Evolutionary conservation across 208 protist species (phyloP).

Genomic region (Trypanosoma avium): DNA sequence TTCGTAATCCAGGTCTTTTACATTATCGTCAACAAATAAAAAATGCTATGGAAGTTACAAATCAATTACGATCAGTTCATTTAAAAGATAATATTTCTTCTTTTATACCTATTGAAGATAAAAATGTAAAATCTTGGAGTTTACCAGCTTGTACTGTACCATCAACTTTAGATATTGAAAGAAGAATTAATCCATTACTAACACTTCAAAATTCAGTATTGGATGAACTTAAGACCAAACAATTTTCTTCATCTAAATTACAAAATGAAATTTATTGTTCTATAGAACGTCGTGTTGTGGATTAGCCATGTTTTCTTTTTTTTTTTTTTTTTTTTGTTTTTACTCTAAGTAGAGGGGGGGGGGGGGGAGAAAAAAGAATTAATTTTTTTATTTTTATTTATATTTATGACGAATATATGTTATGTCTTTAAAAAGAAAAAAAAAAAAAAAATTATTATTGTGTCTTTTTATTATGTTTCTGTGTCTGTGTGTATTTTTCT

Average conservation of each 20-base stretch:
- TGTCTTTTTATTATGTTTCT: too few relatives aligned
- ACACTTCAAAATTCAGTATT: conserved; percentile 50
- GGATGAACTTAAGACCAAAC: conserved; percentile 21
- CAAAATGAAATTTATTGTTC: conserved; percentile 48
- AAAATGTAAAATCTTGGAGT: neutral
- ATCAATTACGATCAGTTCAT: conserved; percentile 33
- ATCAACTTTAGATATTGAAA: conserved; percentile 60
- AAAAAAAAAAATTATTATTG: too few relatives aligned
- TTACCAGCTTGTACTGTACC: conserved; percentile 69
- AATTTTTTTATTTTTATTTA: too few relatives aligned
- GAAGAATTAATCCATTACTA: conserved; percentile 65
- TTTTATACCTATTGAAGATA: neutral
- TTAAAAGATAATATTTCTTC: conserved; percentile 13
- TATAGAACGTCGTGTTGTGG: conserved; percentile 10
- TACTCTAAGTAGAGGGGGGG: too few relatives aligned
- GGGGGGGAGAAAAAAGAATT: too few relatives aligned
- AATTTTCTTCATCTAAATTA: conserved; percentile 29
- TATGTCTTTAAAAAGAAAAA: too few relatives aligned
- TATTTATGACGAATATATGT: conserved; percentile 1
- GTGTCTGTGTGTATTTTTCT: too few relatives aligned
- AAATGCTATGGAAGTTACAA: conserved; percentile 31
- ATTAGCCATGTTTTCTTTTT: conserved; percentile 4
- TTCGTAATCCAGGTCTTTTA: neutral
- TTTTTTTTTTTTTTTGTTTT: neutral
- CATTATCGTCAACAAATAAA: conserved; percentile 28